Percentiles rank a stretch among this genome's conserved stretches.
Conservation (phyloP, 306 rosid species). For the Pterocarpus santalinus region DNA sequence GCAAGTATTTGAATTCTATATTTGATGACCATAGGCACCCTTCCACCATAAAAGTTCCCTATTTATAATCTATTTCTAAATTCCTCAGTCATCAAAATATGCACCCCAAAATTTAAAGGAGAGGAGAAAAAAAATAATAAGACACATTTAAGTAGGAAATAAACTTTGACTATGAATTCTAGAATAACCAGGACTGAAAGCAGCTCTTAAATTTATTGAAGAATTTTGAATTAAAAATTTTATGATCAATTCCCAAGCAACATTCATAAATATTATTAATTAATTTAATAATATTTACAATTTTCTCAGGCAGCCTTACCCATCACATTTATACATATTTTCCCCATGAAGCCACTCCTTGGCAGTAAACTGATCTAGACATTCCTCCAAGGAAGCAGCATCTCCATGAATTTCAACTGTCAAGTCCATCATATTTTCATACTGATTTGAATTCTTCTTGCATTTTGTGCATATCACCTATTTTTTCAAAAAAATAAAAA, state of each 20-base stretch:
- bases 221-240: not conserved
- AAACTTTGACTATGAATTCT: not conserved
- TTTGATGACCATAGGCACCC: not conserved
- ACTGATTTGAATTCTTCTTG: constrained; percentile 79
- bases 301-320: constrained; percentile 69
- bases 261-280: not conserved
- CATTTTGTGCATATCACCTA: constrained; percentile 93
- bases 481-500: constrained; percentile 22
- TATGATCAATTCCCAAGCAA: not conserved
- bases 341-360: constrained; percentile 93
- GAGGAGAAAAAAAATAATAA: not conserved
- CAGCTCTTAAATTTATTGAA: not conserved
- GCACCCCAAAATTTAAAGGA: not conserved
- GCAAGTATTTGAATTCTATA: not conserved
- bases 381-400: constrained; percentile 92
- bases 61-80: not conserved
- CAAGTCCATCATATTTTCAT: constrained; percentile 98
- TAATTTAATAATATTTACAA: constrained; percentile 8
- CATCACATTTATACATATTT: constrained; percentile 95
- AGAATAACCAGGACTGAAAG: not conserved
- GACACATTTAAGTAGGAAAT: constrained; percentile 18
- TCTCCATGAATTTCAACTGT: constrained; percentile 98
- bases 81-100: not conserved
- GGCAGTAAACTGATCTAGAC: constrained; percentile 93
- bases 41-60: constrained; percentile 8